Percentiles rank a stretch among this genome's conserved stretches.
Evolutionary conservation across 176 grass and related monocot species (phyloP).

Genomic region (Phoenix dactylifera): DNA sequence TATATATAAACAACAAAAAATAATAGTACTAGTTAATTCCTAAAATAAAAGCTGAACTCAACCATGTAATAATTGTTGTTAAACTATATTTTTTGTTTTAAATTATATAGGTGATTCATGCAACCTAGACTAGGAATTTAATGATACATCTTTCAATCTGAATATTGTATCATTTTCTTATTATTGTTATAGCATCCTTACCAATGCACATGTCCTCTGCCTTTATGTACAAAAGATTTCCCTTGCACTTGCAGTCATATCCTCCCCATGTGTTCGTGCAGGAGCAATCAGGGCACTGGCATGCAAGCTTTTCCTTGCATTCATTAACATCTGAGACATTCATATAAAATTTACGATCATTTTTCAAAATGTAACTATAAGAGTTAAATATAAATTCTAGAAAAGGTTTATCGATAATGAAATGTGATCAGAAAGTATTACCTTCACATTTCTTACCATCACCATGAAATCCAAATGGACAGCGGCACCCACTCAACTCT

Average conservation of each 20-base stretch:
- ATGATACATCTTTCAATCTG: no score
- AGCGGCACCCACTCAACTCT: conserved; percentile 44
- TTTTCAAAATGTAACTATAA: not conserved
- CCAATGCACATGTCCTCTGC: conserved; percentile 73
- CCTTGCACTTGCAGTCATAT: conserved; percentile 74
- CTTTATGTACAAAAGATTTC: conserved; percentile 48
- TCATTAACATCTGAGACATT: conserved; percentile 61
- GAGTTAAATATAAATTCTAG: no score
- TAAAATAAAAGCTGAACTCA: no score
- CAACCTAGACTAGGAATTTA: no score
- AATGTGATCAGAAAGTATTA: conserved; percentile 2
- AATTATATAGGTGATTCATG: no score
- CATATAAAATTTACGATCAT: not conserved
- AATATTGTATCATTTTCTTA: no score
- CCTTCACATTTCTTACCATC: conserved; percentile 63
- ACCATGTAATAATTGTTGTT: no score
- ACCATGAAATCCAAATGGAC: conserved; percentile 62
- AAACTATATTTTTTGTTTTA: no score
- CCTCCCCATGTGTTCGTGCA: conserved; percentile 75
- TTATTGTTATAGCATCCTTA: conserved; percentile 1
- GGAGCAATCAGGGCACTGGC: conserved; percentile 59
- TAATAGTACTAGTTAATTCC: no score
- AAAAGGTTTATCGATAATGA: no score
- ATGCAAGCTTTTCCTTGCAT: conserved; percentile 66
- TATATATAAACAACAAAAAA: no score